These are phyloP conservation scores for Backusella luteola DNA, from an alignment of 192 early-diverging fungal genomes.

Conservation along the genomic window DNA sequence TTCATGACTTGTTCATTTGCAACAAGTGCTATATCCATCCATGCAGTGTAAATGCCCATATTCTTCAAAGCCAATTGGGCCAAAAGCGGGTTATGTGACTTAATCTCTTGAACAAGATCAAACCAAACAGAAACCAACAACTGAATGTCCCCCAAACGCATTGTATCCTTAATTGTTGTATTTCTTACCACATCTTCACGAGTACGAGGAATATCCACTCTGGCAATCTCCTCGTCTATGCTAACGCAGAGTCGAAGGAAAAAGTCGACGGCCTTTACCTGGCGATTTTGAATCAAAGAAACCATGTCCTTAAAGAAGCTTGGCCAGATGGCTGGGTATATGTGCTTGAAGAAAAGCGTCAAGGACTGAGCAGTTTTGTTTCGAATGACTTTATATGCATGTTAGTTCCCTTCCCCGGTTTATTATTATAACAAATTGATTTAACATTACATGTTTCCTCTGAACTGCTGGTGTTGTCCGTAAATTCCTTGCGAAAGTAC, in stretches of 20 bases:
- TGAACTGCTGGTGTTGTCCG: conserved; percentile 32
- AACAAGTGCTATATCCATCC: conserved; percentile 93
- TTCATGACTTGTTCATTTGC: conserved; percentile 80
- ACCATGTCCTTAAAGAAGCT: conserved; percentile 87
- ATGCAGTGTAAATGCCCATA: conserved; percentile 86
- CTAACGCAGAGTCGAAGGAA: conserved; percentile 75
- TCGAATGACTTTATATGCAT: conserved; percentile 44
- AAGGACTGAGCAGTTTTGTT: conserved; percentile 88
- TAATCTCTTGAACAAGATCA: conserved; percentile 63
- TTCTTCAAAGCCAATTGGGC: conserved; percentile 65
- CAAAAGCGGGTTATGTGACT: conserved; percentile 58
- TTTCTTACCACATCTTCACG: conserved; percentile 70
- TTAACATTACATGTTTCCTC: conserved; percentile 50
- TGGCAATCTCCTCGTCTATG: conserved; percentile 90
- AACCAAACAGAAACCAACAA: conserved; percentile 77
- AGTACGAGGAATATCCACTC: conserved; percentile 61
- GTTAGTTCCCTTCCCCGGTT: background rate
- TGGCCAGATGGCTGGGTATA: conserved; percentile 83
- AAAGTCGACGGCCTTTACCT: conserved; percentile 61
- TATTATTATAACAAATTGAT: background rate
- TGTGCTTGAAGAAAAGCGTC: conserved; percentile 74
- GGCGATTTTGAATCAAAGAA: conserved; percentile 53
- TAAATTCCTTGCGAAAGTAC: conserved; percentile 55
- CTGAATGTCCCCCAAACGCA: conserved; percentile 80
- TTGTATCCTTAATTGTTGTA: conserved; percentile 84